These are phyloP conservation scores for Oryza australiensis DNA, from an alignment of 176 grass and related monocot genomes.

Conservation along the genomic window DNA sequence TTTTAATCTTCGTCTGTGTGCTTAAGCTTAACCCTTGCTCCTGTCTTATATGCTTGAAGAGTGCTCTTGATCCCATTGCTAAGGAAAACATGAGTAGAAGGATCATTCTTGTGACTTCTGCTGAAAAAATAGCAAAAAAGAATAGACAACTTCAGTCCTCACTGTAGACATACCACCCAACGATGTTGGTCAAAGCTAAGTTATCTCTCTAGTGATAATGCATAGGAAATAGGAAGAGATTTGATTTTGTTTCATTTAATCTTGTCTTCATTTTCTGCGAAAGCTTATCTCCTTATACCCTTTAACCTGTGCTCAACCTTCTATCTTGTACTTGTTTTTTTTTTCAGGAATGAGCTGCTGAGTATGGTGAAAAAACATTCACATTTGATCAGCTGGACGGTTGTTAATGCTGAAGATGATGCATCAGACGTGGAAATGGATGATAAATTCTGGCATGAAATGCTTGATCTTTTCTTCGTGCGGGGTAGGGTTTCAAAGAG, in stretches of 20 bases:
- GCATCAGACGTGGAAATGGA: constrained; percentile 56
- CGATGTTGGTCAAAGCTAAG: background rate
- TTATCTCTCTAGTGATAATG: background rate
- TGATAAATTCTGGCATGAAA: constrained; percentile 80
- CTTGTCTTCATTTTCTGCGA: background rate
- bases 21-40: background rate
- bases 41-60: background rate
- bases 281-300: background rate
- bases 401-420: constrained; percentile 60
- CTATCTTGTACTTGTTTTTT: background rate
- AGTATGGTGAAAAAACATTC: constrained; percentile 97
- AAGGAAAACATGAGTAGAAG: background rate
- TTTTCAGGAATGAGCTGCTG: constrained; percentile 65
- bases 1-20: background rate
- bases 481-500: constrained; percentile 55
- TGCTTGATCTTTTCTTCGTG: constrained; percentile 90
- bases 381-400: constrained; percentile 61
- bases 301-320: background rate
- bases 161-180: background rate
- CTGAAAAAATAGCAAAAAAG: background rate
- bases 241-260: background rate
- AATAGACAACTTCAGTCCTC: background rate
- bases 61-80: background rate
- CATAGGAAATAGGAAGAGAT: background rate
- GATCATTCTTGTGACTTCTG: background rate